Evolutionary conservation across 1,139 yeast species (phyloP).

Genomic region (Lizanozyma gosingica): DNA sequence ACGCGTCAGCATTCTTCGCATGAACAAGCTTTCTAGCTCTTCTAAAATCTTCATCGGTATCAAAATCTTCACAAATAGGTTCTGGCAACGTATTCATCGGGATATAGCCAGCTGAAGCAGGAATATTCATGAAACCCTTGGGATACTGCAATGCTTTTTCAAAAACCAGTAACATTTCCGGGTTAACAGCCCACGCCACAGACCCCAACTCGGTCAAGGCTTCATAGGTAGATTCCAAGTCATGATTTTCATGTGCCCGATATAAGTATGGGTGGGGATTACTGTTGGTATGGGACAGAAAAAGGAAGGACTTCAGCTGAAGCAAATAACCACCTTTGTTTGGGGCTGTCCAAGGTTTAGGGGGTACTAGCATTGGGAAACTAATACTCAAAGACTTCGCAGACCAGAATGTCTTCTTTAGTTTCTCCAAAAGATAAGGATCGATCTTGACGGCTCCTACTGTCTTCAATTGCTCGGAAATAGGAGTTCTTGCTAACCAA

Average conservation of each 20-base stretch:
- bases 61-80: constrained; percentile 6
- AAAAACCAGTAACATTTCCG: constrained; percentile 16
- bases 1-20: constrained; percentile 1
- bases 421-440: constrained; percentile 15
- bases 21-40: constrained; percentile 4
- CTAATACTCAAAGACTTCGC: constrained; percentile 9
- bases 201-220: constrained; percentile 22
- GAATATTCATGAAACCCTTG: constrained; percentile 23
- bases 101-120: constrained; percentile 11
- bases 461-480: constrained; percentile 1
- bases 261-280: constrained; percentile 14
- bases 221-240: constrained; percentile 22
- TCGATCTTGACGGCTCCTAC: constrained; percentile 18
- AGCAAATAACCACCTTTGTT: constrained; percentile 27
- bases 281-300: constrained; percentile 11
- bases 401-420: constrained; percentile 10
- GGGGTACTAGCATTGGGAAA: constrained; percentile 34
- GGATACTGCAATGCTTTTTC: constrained; percentile 13
- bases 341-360: constrained; percentile 29
- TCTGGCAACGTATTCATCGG: constrained; percentile 2
- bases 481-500: background rate
- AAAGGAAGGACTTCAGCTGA: constrained; percentile 18
- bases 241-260: constrained; percentile 24
- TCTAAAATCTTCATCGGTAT: constrained; percentile 2
- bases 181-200: constrained; percentile 31